Percentiles rank a stretch among this genome's conserved stretches.
These are phyloP conservation scores for Fusarium poae DNA, from an alignment of 2,329 filamentous ascomycete species.

Conservation along the genomic window DNA sequence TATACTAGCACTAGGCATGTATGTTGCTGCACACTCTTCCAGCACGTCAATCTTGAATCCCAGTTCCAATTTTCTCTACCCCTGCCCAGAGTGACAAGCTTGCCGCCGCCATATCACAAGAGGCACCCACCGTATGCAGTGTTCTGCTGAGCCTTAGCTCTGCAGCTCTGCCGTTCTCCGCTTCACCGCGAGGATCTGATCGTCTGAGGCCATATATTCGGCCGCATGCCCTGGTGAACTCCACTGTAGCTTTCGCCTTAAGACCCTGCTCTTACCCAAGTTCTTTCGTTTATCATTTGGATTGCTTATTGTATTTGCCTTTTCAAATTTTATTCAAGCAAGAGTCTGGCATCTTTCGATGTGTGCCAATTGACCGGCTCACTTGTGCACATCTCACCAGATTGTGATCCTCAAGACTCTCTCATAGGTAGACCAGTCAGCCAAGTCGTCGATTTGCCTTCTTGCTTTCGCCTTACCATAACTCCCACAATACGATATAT, in stretches of 20 bases:
- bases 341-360: slow-evolving; percentile 48
- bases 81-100: slow-evolving; percentile 38
- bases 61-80: slow-evolving; percentile 33
- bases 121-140: slow-evolving; percentile 37
- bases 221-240: slow-evolving; percentile 43
- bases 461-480: slow-evolving; percentile 5
- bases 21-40: slow-evolving; percentile 40
- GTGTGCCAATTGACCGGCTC: slow-evolving; percentile 17
- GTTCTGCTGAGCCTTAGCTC: slow-evolving; percentile 37
- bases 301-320: slow-evolving; percentile 24
- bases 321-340: slow-evolving; percentile 34
- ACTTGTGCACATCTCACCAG: slow-evolving; percentile 7
- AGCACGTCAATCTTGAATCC: slow-evolving; percentile 52
- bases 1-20: slow-evolving; percentile 3
- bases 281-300: slow-evolving; percentile 39
- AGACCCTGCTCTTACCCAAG: slow-evolving; percentile 42
- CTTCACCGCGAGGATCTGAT: slow-evolving; percentile 39
- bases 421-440: slow-evolving; percentile 21
- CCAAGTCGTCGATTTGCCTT: slow-evolving; percentile 14
- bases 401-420: slow-evolving; percentile 5
- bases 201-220: slow-evolving; percentile 47
- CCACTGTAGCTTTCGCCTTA: slow-evolving; percentile 45
- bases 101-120: slow-evolving; percentile 46
- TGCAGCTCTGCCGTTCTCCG: slow-evolving; percentile 36
- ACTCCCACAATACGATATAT: slow-evolving; percentile 20